Evolutionary conservation across 2,329 filamentous ascomycete genomes (phyloP).

Genomic region (Juglanconis oblonga): DNA sequence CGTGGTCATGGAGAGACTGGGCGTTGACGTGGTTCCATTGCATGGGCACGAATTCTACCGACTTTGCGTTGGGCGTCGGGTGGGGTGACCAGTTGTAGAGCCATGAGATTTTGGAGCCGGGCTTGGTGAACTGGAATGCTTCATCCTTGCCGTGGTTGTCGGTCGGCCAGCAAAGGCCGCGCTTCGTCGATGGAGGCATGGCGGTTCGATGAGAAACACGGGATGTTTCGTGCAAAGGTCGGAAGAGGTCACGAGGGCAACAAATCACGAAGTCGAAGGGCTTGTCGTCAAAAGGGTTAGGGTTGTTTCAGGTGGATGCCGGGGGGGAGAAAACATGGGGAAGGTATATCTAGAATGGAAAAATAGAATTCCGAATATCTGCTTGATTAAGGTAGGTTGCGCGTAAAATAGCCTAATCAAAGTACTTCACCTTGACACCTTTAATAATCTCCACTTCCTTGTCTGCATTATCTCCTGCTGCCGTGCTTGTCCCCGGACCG

Average conservation of each 20-base stretch:
- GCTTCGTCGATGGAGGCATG: slow-evolving; percentile 17
- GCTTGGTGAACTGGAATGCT: slow-evolving; percentile 28
- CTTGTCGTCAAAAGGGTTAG: too few relatives aligned
- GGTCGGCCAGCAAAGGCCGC: slow-evolving; percentile 23
- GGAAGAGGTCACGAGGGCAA: too few relatives aligned
- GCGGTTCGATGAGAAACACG: neutral
- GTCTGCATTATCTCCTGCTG: slow-evolving; percentile 18
- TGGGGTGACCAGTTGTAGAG: slow-evolving; percentile 25
- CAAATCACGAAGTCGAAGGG: too few relatives aligned
- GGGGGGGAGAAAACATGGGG: too few relatives aligned
- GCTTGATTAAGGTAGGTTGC: neutral
- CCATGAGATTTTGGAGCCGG: slow-evolving; percentile 21
- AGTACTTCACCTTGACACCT: slow-evolving; percentile 18
- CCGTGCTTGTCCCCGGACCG: slow-evolving; percentile 8
- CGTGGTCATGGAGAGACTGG: slow-evolving; percentile 15
- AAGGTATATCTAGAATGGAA: too few relatives aligned
- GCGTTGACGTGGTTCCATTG: slow-evolving; percentile 26
- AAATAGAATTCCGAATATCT: too few relatives aligned
- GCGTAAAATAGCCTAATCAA: neutral
- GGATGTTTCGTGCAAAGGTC: neutral
- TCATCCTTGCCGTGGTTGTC: slow-evolving; percentile 21
- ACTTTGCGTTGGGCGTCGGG: slow-evolving; percentile 17
- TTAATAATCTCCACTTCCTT: slow-evolving; percentile 18
- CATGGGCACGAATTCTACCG: slow-evolving; percentile 22
- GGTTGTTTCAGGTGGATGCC: too few relatives aligned